These are phyloP conservation scores for Aspergillus bertholletiae DNA, from an alignment of 495 filamentous ascomycete genomes.

Conservation along the genomic window DNA sequence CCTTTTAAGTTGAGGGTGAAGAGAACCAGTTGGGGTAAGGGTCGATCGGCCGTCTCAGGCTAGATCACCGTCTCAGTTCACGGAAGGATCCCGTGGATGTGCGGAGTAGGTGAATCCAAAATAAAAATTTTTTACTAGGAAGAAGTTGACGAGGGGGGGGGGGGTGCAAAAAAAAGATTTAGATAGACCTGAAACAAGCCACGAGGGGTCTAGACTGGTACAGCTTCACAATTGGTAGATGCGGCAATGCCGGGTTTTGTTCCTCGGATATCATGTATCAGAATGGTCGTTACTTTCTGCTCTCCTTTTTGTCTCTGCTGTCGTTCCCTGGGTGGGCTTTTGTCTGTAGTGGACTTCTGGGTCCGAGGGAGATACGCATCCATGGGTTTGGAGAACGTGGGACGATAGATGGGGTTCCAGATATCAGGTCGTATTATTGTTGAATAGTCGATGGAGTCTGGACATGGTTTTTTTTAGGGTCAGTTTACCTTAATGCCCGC, in stretches of 20 bases:
- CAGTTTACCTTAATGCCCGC: too few relatives aligned
- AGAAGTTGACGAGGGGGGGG: not conserved
- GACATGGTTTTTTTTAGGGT: too few relatives aligned
- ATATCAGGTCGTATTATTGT: not conserved
- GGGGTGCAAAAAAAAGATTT: too few relatives aligned
- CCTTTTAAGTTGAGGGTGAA: too few relatives aligned
- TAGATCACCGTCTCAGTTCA: not conserved
- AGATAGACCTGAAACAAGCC: not conserved
- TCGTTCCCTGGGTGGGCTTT: not conserved
- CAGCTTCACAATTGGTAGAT: not conserved
- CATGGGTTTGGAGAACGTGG: too few relatives aligned
- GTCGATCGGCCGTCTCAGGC: not conserved
- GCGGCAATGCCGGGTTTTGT: not conserved
- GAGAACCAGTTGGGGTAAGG: not conserved
- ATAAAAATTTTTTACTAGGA: too few relatives aligned
- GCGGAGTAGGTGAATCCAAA: too few relatives aligned
- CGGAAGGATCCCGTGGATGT: not conserved
- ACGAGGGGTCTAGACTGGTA: not conserved
- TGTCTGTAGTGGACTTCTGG: not conserved
- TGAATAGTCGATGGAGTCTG: not conserved
- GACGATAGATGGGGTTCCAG: not conserved
- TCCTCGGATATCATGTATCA: not conserved
- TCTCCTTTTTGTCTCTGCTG: too few relatives aligned
- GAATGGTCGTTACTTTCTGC: not conserved
- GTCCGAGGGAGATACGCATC: too few relatives aligned